Percentiles rank a stretch among this genome's conserved stretches.
These are phyloP conservation scores for Chlamydomonas applanata DNA, from an alignment of 139 green algal species.

Conservation along the genomic window DNA sequence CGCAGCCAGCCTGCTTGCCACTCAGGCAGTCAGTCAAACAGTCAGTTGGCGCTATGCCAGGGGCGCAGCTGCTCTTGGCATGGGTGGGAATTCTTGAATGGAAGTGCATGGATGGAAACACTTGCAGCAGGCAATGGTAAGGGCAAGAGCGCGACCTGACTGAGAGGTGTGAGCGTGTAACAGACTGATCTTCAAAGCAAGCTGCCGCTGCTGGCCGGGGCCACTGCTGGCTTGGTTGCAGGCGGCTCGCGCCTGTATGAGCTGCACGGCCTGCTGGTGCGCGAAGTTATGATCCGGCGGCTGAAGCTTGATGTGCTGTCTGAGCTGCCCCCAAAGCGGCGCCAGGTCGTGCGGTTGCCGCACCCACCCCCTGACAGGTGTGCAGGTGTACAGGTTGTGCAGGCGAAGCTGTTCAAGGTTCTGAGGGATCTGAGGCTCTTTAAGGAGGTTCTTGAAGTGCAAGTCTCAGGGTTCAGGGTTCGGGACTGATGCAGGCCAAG, in stretches of 20 bases:
- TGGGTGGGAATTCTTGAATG: too few species aligned
- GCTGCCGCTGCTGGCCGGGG: too few species aligned
- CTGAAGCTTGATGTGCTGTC: slow-evolving; percentile 90
- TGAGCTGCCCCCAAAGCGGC: slow-evolving; percentile 86
- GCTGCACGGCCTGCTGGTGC: slow-evolving; percentile 85
- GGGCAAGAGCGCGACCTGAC: too few species aligned
- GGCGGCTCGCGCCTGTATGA: slow-evolving; percentile 65
- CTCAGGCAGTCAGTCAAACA: too few species aligned
- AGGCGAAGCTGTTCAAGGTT: neutral
- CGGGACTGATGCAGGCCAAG: neutral
- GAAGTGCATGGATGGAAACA: too few species aligned
- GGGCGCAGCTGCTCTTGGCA: too few species aligned
- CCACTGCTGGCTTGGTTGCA: slow-evolving; percentile 2
- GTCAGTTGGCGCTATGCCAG: too few species aligned
- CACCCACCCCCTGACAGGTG: slow-evolving; percentile 30
- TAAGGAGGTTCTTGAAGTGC: neutral
- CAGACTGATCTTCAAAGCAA: too few species aligned
- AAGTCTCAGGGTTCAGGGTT: neutral
- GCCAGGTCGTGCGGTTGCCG: slow-evolving; percentile 72
- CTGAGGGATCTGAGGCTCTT: neutral
- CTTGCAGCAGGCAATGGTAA: too few species aligned
- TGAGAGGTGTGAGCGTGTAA: too few species aligned
- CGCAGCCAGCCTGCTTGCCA: too few species aligned
- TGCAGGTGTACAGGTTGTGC: neutral
- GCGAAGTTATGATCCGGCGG: slow-evolving; percentile 86